Evolutionary conservation across 257 asterid species (phyloP), one percentile per base, ranked within the genome.

Genomic region (Solanum piurae): DNA sequence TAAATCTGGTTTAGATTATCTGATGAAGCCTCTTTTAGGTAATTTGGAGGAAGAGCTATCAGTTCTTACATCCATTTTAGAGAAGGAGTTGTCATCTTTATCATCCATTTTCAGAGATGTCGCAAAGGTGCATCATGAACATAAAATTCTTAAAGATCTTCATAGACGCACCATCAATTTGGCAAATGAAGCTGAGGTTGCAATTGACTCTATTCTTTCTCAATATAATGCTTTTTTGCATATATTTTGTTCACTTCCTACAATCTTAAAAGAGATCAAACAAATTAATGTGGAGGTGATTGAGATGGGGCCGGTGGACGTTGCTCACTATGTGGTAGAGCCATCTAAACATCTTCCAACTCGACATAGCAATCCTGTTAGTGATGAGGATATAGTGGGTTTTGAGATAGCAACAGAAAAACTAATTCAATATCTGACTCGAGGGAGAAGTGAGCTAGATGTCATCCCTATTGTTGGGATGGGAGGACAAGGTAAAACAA

Each of bases 401-500:
- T 84, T 84, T 36, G 58, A 23, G 12, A 25, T 1, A 0, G 84
- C 5, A 1, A 5, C 14, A 4, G 8, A 79, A 13, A 14, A 0
- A 44, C 1, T 79, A 4, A 25, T 42, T 27, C 9, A 4, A 12
- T 14, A 14, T 79, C 9, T 79, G 14, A 44, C 5, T 7, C 1
- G 1, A 44, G 64, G 64, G 0, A 79, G 14, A 27, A 27, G 2
- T 1, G 83, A 40, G 44, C 36, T 72, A 52, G 72, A 73, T 18
- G 73, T 49, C 66, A 20, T 73, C 83, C 68, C 74, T 1, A 86
- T 86, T 29, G 84, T 86, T 21, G 88, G 84, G 0, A 86, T 86
- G 84, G 88, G 85, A 13, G 85, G 88, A 12, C 49, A 72, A 7
- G 88, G 88, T 0, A 86, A 86, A 79, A 86, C 88, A 12, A 86